These are phyloP conservation scores for Glycyrrhiza uralensis DNA, from an alignment of 306 rosid genomes.

Conservation along the genomic window DNA sequence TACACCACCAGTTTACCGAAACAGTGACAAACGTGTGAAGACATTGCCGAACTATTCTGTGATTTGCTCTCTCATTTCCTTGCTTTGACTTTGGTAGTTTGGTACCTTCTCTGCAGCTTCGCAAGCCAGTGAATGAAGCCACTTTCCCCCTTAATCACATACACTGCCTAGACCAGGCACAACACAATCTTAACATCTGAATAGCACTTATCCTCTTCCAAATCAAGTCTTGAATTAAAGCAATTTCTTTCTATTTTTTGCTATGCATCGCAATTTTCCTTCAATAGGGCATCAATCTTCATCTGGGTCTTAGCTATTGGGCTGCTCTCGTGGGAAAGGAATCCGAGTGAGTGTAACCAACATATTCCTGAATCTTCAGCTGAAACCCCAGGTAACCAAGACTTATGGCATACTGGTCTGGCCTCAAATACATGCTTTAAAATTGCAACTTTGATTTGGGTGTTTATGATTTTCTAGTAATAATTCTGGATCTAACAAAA, in stretches of 20 bases:
- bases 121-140: constrained; percentile 3
- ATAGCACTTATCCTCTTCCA: background rate
- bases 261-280: too few relatives aligned
- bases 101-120: background rate
- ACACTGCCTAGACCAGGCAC: background rate
- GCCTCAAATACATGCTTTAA: background rate
- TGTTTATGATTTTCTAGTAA: background rate
- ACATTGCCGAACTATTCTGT: background rate
- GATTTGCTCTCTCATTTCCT: background rate
- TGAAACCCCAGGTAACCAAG: constrained; percentile 35
- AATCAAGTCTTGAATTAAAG: background rate
- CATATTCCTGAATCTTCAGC: constrained; percentile 1
- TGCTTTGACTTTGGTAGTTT: background rate
- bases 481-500: constrained; percentile 12
- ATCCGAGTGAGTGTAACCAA: constrained; percentile 4
- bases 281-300: constrained; percentile 2
- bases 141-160: background rate
- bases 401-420: background rate
- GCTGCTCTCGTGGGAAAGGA: constrained; percentile 12
- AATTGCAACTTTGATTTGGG: constrained; percentile 7
- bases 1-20: too few relatives aligned
- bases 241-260: too few relatives aligned
- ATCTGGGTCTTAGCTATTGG: background rate
- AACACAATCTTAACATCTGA: background rate
- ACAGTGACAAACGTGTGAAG: background rate